phyloP scores from a whole-genome alignment of 495 filamentous ascomycete genomes.

The Neurospora discreta region DNA sequence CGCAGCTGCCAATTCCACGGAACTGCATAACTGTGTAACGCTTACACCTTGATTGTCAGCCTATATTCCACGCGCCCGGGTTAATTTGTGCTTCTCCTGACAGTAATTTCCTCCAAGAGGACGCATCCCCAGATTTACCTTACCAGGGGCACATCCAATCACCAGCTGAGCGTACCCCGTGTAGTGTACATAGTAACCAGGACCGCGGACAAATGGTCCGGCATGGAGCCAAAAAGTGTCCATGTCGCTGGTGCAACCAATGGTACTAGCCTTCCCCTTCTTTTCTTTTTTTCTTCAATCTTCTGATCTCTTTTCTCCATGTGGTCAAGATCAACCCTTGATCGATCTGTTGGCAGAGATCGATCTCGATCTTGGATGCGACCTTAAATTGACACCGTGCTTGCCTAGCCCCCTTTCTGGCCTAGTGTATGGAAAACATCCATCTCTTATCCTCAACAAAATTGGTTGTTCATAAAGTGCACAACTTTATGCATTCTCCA shows the following conservation, averaged over 20 bases:
- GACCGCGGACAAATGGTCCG: background rate
- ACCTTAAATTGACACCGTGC: background rate
- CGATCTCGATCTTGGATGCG: background rate
- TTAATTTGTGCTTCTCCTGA: background rate
- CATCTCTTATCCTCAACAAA: background rate
- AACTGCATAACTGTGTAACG: background rate
- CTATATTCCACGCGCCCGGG: background rate
- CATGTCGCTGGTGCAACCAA: background rate
- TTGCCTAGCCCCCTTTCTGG: background rate
- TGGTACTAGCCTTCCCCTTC: background rate
- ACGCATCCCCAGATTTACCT: background rate
- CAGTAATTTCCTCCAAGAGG: background rate
- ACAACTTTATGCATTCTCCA: background rate
- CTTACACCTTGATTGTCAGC: background rate
- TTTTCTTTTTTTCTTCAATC: background rate
- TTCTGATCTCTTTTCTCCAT: background rate
- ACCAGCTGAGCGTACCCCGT: background rate
- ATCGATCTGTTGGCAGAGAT: background rate
- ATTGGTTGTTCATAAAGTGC: background rate
- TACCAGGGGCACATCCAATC: background rate
- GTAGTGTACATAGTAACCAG: too few relatives aligned
- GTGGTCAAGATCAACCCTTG: background rate
- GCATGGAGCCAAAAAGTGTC: background rate
- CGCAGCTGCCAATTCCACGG: background rate
- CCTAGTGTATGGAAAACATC: background rate